Evolutionary conservation across 768 basidiomycete genomes (phyloP).

Genomic region (Leccinum arenicola): DNA sequence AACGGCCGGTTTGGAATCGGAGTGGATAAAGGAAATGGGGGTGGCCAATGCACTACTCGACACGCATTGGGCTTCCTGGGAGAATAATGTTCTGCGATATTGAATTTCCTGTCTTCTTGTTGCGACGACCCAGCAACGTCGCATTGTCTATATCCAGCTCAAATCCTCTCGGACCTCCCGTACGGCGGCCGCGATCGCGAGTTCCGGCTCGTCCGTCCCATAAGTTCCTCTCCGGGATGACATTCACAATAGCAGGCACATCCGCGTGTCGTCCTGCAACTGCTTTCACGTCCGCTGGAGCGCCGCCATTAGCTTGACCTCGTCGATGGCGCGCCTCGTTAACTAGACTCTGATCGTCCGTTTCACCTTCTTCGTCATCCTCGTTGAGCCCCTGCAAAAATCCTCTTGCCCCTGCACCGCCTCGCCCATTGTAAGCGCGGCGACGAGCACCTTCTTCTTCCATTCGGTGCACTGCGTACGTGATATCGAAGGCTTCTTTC

Average conservation of each 20-base stretch:
- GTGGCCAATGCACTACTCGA: constrained; percentile 14
- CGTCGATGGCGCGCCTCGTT: constrained; percentile 46
- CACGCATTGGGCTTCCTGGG: constrained; percentile 34
- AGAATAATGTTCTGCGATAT: constrained; percentile 26
- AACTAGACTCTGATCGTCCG: constrained; percentile 46
- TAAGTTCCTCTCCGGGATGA: constrained; percentile 20
- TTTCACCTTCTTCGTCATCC: constrained; percentile 74
- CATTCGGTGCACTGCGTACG: constrained; percentile 99
- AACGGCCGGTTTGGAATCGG: background rate
- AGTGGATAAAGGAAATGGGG: background rate
- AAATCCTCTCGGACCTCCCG: constrained; percentile 45
- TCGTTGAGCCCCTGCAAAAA: constrained; percentile 89
- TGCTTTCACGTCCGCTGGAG: constrained; percentile 7
- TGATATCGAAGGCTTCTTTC: constrained; percentile 98
- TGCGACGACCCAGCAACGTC: constrained; percentile 77
- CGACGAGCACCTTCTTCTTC: constrained; percentile 94
- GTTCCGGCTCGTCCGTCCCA: constrained; percentile 72
- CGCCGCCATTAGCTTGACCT: constrained; percentile 29
- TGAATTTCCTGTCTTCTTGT: constrained; percentile 41
- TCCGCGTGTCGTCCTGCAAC: constrained; percentile 11
- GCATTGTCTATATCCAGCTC: constrained; percentile 86
- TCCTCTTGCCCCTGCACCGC: constrained; percentile 73
- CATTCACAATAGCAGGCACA: constrained; percentile 11
- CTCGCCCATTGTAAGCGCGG: constrained; percentile 75
- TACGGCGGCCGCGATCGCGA: constrained; percentile 51